Base-by-base conservation (phyloP, 140 eudicot species). In the Bidens hawaiensis region DNA sequence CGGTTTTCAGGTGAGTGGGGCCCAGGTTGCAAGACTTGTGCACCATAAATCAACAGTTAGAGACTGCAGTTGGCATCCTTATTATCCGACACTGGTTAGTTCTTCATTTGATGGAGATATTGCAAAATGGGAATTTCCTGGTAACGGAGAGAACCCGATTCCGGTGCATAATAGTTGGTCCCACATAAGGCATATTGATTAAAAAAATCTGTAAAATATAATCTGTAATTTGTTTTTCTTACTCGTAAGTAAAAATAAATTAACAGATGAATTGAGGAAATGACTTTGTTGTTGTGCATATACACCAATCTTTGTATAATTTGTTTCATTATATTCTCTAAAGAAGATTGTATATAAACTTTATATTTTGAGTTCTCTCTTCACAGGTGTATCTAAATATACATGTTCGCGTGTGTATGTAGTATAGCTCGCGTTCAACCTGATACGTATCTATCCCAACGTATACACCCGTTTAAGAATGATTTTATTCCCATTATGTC, bases 51-150 rank as follows among this genome's bases (percentile, higher is more conserved):
- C 96, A 33, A 85, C 99, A 0, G 93, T 93, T 19, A 77, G 99
- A 50, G 96, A 88, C 45, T 93, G 99, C 40, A 85, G 80, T 63
- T 93, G 96, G 95, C 99, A 93, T 64, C 96, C 96, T 8, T 30
- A 45, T 36, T 88, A 88, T 59, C 99, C 96, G 1, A 81, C 78
- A 82, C 86, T 93, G 7, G 86, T 88, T 43, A 93, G 96, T 69
- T 85, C 99, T 10, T 81, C 94, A 30, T 93, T 91, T 82, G 99
- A 83, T 42, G 95, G 96, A 17, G 85, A 78, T 54, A 51, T 93
- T 13, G 87, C 82, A 65, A 93, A 83, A 68, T 88, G 99, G 89
- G 96, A 85, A 43, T 80, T 78, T 53, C 84, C 79, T 6, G 93
- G 85, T 31, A 80, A 26, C 16, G 86, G 71, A 38, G 89, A 84